Evolutionary conservation across 257 asterid species (phyloP), one percentile per base, ranked within the genome.

Genomic region (Haberlea rhodopensis): DNA sequence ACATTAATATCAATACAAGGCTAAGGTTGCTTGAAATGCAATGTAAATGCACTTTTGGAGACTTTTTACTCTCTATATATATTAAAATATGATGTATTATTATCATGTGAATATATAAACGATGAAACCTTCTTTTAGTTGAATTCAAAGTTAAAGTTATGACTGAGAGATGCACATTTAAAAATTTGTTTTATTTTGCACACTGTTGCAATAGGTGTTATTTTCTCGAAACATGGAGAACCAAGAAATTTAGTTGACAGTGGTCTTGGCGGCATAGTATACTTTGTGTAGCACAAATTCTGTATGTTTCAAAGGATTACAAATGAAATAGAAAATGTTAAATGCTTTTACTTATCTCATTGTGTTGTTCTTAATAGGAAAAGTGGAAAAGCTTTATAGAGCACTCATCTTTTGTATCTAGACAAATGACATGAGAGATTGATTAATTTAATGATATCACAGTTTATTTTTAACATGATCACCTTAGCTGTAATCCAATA

Each of bases 401-500:
- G 58, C 76, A 72, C 76, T 72, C 57, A 65, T 52, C 23, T 40
- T 26, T 51, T 20, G 53, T 10, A 7, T 37, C 63, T 23, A 71
- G 58, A 49, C 24, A 71, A 51, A 58, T 65, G 68, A 11, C 52
- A 4, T 51, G 54, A 57, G 52, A n/a, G n/a, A n/a, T n/a, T n/a
- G n/a, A n/a, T n/a, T n/a, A n/a, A 8, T 43, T 18, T 46, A 61
- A 45, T 70, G 15, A 54, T 70, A 28, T 43, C 7, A 4, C 19
- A 29, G 57, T 64, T 71, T 63, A 57, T 31, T 63, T 57, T 57
- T 57, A 46, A 26, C 29, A 51, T 57, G 52, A 24, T 60, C 75
- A 16, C 51, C 31, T 57, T 60, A 65, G 75, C 79, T 75, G 79
- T 71, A 72, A 58, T 56, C 69, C 79, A 75, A 28, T 54, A 59